phyloP scores from a whole-genome alignment of 441 rosid species.

The Euphorbia celastroides region DNA sequence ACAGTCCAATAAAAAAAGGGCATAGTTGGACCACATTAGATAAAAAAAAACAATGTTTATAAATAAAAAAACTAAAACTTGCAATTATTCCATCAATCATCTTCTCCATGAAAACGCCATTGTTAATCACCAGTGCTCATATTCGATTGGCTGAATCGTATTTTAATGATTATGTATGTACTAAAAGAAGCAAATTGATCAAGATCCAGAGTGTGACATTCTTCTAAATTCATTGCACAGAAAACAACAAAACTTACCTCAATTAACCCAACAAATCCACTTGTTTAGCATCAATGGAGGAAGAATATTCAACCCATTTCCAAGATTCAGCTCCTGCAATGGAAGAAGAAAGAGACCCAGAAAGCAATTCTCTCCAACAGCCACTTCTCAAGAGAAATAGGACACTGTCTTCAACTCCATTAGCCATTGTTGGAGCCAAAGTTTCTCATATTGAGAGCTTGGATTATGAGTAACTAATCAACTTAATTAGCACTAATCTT shows the following conservation, averaged over 20 bases:
- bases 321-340: slow-evolving; percentile 23
- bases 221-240: neutral
- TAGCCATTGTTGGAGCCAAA: slow-evolving; percentile 82
- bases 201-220: neutral
- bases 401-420: slow-evolving; percentile 66
- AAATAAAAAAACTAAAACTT: neutral
- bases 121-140: neutral
- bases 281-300: slow-evolving; percentile 38
- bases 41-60: neutral
- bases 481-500: neutral
- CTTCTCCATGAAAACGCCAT: neutral
- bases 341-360: slow-evolving; percentile 62
- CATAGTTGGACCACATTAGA: neutral
- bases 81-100: neutral
- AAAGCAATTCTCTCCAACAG: slow-evolving; percentile 49
- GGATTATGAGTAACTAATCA: slow-evolving; percentile 65
- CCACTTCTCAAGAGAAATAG: slow-evolving; percentile 74
- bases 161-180: neutral
- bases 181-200: neutral
- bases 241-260: neutral
- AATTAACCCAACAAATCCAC: slow-evolving; percentile 4
- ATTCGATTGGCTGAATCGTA: neutral
- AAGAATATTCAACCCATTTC: slow-evolving; percentile 28
- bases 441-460: slow-evolving; percentile 85
- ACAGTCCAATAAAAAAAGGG: neutral